phyloP scores from a whole-genome alignment of 345 rosid genomes.

The Eucalyptus pauciflora region DNA sequence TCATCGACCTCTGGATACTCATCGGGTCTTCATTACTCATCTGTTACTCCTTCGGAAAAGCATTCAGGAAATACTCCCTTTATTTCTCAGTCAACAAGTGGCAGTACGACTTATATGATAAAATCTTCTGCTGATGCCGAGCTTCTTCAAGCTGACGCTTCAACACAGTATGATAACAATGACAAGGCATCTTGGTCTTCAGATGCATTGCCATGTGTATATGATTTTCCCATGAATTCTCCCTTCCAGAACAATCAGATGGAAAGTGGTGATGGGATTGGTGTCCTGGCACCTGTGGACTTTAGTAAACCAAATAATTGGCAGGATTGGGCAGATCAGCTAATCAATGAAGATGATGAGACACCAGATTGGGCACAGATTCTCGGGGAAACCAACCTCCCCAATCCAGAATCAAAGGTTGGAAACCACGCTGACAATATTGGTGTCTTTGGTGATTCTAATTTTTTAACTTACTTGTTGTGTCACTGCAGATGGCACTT shows the following conservation, averaged over 20 bases:
- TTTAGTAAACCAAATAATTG: conserved; percentile 44
- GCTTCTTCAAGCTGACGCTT: conserved; percentile 28
- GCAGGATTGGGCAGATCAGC: conserved; percentile 86
- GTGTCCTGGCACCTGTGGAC: conserved; percentile 37
- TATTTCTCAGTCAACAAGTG: conserved; percentile 34
- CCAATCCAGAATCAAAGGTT: conserved; percentile 61
- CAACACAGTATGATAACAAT: conserved; percentile 23
- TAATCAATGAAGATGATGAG: conserved; percentile 58
- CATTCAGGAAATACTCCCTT: conserved; percentile 29
- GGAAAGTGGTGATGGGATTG: conserved; percentile 31
- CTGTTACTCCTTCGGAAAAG: conserved; percentile 36
- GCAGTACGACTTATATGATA: conserved; percentile 3
- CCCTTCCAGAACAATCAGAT: conserved; percentile 33
- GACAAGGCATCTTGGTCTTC: conserved; percentile 52
- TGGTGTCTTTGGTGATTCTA: background rate
- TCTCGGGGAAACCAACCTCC: conserved; percentile 28
- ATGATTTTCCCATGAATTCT: conserved; percentile 36
- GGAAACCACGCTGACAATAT: background rate
- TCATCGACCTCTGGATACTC: conserved; percentile 77
- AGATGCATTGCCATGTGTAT: conserved; percentile 29
- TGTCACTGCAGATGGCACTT: conserved; percentile 39
- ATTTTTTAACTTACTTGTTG: conserved; percentile 3
- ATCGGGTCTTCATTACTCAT: conserved; percentile 50
- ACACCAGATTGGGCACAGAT: conserved; percentile 46
- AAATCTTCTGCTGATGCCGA: conserved; percentile 17